Evolutionary conservation across 352 stramenopile species (phyloP).

Genomic region (Pythium sukuiense): DNA sequence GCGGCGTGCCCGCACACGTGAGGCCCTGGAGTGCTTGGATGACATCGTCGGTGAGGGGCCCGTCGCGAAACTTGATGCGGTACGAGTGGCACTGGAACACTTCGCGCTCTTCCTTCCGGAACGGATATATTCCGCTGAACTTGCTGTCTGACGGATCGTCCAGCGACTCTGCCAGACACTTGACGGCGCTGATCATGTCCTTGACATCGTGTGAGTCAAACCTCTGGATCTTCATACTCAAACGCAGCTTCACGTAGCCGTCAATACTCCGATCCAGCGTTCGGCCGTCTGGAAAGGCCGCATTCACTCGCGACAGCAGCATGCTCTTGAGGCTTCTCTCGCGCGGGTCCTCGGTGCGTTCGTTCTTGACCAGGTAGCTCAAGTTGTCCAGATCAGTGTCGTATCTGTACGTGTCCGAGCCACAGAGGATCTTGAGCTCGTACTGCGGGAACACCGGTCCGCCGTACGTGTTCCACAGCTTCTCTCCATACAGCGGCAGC

Average conservation of each 20-base stretch:
- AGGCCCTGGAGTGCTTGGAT: neutral
- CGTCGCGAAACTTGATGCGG: neutral
- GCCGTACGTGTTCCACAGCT: neutral
- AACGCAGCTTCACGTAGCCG: neutral
- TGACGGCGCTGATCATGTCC: neutral
- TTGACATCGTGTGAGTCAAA: neutral
- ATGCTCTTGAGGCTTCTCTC: neutral
- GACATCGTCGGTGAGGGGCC: neutral
- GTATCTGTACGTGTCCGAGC: neutral
- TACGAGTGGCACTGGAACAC: neutral
- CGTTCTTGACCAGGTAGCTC: neutral
- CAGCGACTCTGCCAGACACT: neutral
- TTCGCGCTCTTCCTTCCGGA: neutral
- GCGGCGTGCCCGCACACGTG: neutral
- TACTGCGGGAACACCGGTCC: neutral
- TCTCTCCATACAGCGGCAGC: conserved; percentile 7
- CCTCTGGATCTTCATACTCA: neutral
- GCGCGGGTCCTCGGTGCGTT: neutral
- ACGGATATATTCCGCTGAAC: neutral
- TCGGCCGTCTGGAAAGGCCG: neutral
- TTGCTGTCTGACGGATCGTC: neutral
- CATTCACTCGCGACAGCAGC: neutral
- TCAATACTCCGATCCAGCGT: neutral
- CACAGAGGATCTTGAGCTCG: neutral
- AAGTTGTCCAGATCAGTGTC: neutral